Conservation (phyloP, 192 early-diverging fungal species). For the Coemansia sp. region DNA sequence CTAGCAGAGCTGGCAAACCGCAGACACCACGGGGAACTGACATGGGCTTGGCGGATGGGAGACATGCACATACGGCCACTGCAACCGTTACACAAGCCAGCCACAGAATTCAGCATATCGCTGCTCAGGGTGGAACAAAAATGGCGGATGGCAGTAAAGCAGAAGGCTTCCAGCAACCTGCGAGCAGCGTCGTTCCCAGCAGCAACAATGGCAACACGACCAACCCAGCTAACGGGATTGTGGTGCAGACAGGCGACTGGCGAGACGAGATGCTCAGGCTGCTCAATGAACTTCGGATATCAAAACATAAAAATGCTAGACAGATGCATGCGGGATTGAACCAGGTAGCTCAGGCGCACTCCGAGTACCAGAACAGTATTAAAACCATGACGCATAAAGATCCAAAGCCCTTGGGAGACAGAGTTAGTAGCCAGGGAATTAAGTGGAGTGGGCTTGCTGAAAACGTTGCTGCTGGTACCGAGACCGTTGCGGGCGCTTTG, state of each 20-base stretch:
- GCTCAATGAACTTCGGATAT: slow-evolving; percentile 22
- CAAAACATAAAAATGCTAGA: slow-evolving; percentile 6
- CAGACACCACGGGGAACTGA: too few relatives aligned
- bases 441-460: slow-evolving; percentile 22
- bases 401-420: slow-evolving; percentile 5
- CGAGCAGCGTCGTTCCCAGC: too few relatives aligned
- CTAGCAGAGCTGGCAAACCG: too few relatives aligned
- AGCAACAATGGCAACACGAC: too few relatives aligned
- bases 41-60: too few relatives aligned
- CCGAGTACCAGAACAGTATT: slow-evolving; percentile 19
- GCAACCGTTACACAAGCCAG: too few relatives aligned
- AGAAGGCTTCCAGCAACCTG: too few relatives aligned
- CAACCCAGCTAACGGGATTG: too few relatives aligned
- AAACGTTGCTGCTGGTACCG: slow-evolving; percentile 26
- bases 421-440: slow-evolving; percentile 4
- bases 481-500: slow-evolving; percentile 10
- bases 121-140: too few relatives aligned
- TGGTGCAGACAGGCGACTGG: neutral
- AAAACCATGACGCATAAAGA: slow-evolving; percentile 33
- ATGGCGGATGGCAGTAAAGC: too few relatives aligned
- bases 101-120: too few relatives aligned
- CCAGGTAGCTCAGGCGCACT: slow-evolving; percentile 26
- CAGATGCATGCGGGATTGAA: slow-evolving; percentile 7
- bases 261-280: slow-evolving; percentile 16
- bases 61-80: too few relatives aligned